Evolutionary conservation across 2,329 filamentous ascomycete species (phyloP), one percentile per base, ranked within the genome.

Genomic region (Canariomyces notabilis): DNA sequence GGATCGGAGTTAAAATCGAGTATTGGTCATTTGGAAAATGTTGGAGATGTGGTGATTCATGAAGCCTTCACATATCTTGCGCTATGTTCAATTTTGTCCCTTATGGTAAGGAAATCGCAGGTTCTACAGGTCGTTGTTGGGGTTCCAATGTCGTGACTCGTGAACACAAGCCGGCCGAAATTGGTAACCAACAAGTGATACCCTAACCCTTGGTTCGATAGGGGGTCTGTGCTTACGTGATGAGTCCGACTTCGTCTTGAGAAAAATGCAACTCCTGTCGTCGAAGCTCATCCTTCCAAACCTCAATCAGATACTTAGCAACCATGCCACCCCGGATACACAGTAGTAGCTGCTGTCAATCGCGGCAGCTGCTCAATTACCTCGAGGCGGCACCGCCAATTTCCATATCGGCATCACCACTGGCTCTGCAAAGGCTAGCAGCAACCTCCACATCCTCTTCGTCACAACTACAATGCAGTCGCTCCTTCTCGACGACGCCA

Each of bases 401-500:
- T 2, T 39, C 46, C 11, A n/a, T 38, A 16, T 26, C 23, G 14
- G 4, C 22, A 4, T 29, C 18, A 9, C 23, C 43, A n/a, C 2
- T 31, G 7, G 16, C 48, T 11, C 32, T 22, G 22, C 46, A 40
- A 23, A 41, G 42, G 37, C 31, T 43, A 36, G 26, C 35, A n/a
- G 32, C 41, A 33, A 44, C 40, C 18, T 22, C 43, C 22, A 19
- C n/a, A 39, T 18, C 15, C 23, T 26, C 18, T 29, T 29, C 39
- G 11, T 22, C 37, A 12, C 8, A 37, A 16, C 29, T 33, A 39
- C 40, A 36, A 46, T 48, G 37, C 23, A 49, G 44, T 33, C 50
- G 66, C 40, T 49, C 58, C 36, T 72, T 74, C 50, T 68, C 67
- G 43, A 65, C 69, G 34, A 72, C 70, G 18, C 56, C 63, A 42